Conservation (phyloP, 2,329 filamentous ascomycete species). For the Ophiostoma angusticollis region DNA sequence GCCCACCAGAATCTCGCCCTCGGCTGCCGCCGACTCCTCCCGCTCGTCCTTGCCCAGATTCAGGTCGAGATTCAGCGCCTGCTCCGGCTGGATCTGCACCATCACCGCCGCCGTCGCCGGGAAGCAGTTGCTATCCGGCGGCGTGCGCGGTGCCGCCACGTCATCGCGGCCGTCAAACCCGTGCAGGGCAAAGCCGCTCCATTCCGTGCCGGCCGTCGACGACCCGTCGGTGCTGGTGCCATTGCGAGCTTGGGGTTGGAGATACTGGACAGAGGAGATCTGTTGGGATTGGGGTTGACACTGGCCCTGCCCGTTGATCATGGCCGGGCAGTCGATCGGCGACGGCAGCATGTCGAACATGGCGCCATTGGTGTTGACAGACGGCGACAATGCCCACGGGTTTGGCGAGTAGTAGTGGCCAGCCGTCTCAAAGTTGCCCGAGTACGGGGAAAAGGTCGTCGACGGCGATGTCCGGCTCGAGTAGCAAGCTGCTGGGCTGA, state of each 20-base stretch:
- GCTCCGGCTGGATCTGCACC: slow-evolving; percentile 31
- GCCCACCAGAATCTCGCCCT: slow-evolving; percentile 63
- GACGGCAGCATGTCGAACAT: slow-evolving; percentile 14
- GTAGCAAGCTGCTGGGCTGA: slow-evolving; percentile 40
- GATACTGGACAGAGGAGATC: no score
- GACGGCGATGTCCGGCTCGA: slow-evolving; percentile 46
- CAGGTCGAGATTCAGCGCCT: slow-evolving; percentile 32
- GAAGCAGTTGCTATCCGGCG: slow-evolving; percentile 36
- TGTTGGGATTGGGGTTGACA: slow-evolving; percentile 1
- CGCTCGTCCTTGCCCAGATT: slow-evolving; percentile 39
- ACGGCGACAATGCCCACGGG: slow-evolving; percentile 22
- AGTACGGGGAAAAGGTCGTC: slow-evolving; percentile 40
- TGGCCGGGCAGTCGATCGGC: slow-evolving; percentile 12
- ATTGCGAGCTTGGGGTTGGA: no score
- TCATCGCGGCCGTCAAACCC: slow-evolving; percentile 28
- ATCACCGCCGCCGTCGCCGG: slow-evolving; percentile 37
- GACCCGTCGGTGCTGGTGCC: background rate
- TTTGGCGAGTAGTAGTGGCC: slow-evolving; percentile 27
- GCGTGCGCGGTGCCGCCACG: slow-evolving; percentile 41
- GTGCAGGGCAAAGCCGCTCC: slow-evolving; percentile 7
- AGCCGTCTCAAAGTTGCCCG: slow-evolving; percentile 18
- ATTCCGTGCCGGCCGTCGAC: slow-evolving; percentile 1
- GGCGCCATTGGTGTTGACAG: slow-evolving; percentile 7
- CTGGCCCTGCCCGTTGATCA: slow-evolving; percentile 2
- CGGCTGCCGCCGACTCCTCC: no score